phyloP scores from a whole-genome alignment of 495 filamentous ascomycete species.

The Lasiosphaeris hirsuta region DNA sequence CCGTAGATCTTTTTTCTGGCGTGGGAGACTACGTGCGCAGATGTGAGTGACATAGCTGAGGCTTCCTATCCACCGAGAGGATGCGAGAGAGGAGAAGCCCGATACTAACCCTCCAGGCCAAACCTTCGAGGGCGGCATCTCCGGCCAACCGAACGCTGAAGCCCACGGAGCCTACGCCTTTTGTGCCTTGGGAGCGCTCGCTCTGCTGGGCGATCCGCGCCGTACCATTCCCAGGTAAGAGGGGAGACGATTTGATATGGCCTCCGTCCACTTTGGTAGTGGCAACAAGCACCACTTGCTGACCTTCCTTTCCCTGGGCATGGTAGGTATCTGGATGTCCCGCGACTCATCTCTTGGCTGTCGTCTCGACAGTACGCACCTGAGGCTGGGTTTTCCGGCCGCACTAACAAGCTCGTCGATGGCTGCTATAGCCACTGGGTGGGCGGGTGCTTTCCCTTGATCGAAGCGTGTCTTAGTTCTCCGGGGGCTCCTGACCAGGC shows the following conservation, averaged over 20 bases:
- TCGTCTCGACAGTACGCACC: slow-evolving; percentile 85
- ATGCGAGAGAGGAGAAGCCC: not conserved
- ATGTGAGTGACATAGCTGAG: slow-evolving; percentile 53
- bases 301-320: slow-evolving; percentile 1
- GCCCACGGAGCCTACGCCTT: slow-evolving; percentile 97
- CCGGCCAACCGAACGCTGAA: slow-evolving; percentile 74
- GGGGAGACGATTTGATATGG: not conserved
- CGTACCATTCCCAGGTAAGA: slow-evolving; percentile 61
- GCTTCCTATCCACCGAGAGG: not conserved
- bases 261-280: slow-evolving; percentile 9
- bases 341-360: slow-evolving; percentile 77
- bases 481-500: not conserved
- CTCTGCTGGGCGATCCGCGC: slow-evolving; percentile 74
- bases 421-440: slow-evolving; percentile 98
- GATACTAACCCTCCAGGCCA: slow-evolving; percentile 58
- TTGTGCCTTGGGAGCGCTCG: slow-evolving; percentile 83
- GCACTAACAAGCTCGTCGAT: slow-evolving; percentile 98
- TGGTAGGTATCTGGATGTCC: slow-evolving; percentile 71
- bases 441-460: slow-evolving; percentile 85
- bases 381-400: slow-evolving; percentile 85
- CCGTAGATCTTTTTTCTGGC: slow-evolving; percentile 57
- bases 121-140: slow-evolving; percentile 91
- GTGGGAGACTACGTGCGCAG: slow-evolving; percentile 74
- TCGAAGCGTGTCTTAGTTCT: slow-evolving; percentile 70
- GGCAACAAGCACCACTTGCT: slow-evolving; percentile 17